A percentile compares a stretch with the other conserved stretches of the same genome.
These are phyloP conservation scores for Talaromyces sp. DNA, from an alignment of 2,329 filamentous ascomycete species.

Conservation along the genomic window DNA sequence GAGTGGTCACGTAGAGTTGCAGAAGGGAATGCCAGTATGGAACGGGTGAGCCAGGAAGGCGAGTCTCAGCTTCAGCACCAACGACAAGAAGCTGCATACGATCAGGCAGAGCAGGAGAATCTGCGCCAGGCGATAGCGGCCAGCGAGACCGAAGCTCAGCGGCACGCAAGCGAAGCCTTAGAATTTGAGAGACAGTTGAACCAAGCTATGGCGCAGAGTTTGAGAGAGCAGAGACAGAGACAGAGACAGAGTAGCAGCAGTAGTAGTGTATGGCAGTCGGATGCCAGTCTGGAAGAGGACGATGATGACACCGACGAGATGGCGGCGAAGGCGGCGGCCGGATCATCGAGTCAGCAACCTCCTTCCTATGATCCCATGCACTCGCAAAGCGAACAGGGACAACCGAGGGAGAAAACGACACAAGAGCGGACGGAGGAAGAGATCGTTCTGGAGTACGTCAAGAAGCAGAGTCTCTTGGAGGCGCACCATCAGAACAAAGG, in stretches of 20 bases:
- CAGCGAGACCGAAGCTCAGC: constrained; percentile 5
- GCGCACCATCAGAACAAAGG: constrained; percentile 9
- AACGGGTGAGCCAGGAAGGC: not conserved
- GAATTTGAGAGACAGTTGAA: not conserved
- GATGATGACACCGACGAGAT: not conserved
- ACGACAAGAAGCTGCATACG: not conserved
- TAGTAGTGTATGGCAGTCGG: not conserved
- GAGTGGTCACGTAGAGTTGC: not conserved
- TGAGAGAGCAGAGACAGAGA: constrained; percentile 1
- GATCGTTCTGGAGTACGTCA: constrained; percentile 11
- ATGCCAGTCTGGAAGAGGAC: not conserved
- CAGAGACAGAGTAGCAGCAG: not conserved
- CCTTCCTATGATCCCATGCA: not conserved
- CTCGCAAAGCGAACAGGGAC: not conserved
- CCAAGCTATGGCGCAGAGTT: not conserved
- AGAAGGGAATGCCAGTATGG: not conserved
- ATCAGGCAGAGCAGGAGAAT: not conserved
- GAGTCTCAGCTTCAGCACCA: not conserved
- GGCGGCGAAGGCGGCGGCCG: not conserved
- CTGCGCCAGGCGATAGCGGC: not conserved
- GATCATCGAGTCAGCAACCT: not conserved
- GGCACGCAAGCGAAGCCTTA: constrained; percentile 4
- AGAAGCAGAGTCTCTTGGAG: constrained; percentile 9
- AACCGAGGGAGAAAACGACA: not conserved
- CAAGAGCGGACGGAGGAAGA: constrained; percentile 6